Conservation (phyloP, 2,329 filamentous ascomycete species). For the Trichoderma aggressivum region DNA sequence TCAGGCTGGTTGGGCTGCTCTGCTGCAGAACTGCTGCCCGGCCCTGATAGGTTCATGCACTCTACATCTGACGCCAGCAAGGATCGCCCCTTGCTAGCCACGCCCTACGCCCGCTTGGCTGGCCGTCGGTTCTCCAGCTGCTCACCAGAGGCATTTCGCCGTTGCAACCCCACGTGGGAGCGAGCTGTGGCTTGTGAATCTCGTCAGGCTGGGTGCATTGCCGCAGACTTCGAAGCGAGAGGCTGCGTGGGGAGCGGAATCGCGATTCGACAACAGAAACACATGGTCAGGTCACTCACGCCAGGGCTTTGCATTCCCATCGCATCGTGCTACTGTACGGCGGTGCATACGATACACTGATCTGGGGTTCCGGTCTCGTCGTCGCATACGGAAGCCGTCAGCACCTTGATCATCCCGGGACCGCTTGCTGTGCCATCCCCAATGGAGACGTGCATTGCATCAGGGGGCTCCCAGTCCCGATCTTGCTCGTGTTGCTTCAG, state of each 20-base stretch:
- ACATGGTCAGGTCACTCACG: not conserved
- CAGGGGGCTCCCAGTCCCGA: slow-evolving; percentile 6
- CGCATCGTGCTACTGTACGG: not conserved
- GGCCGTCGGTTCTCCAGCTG: not conserved
- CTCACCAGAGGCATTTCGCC: not conserved
- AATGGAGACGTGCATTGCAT: slow-evolving; percentile 16
- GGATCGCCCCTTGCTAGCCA: slow-evolving; percentile 11
- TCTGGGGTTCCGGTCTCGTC: slow-evolving; percentile 2
- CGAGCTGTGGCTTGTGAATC: not conserved
- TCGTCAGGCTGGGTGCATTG: not conserved
- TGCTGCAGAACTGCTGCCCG: not conserved
- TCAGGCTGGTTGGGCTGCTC: not conserved
- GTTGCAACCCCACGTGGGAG: slow-evolving; percentile 13
- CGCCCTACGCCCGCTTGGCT: slow-evolving; percentile 10
- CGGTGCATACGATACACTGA: not conserved
- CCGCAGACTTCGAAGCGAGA: slow-evolving; percentile 6
- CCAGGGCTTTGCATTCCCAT: not conserved
- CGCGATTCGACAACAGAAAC: not conserved
- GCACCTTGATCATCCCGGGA: slow-evolving; percentile 5
- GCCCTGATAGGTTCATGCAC: slow-evolving; percentile 5
- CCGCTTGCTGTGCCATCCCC: not conserved
- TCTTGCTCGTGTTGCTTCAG: not conserved
- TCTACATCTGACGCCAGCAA: slow-evolving; percentile 9
- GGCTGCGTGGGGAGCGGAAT: slow-evolving; percentile 12
- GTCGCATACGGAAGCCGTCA: not conserved